Conservation (phyloP, 208 protist species). For the Crithidia fasciculata region DNA sequence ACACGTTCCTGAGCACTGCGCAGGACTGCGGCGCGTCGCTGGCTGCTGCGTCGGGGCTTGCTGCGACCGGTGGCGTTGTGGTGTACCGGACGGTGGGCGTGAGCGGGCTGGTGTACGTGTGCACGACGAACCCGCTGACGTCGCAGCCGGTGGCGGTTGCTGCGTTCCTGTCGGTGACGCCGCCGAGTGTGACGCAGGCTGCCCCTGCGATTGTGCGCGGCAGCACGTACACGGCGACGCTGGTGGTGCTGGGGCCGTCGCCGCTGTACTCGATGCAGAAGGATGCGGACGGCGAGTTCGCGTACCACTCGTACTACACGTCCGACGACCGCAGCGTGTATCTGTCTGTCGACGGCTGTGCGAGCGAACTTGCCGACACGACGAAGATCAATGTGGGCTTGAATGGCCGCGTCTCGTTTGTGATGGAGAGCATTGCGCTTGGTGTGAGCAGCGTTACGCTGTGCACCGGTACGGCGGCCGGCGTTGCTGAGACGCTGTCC, state of each 20-base stretch:
- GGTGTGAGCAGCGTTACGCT: slow-evolving; percentile 36
- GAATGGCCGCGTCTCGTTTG: slow-evolving; percentile 28
- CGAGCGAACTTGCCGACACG: slow-evolving; percentile 26
- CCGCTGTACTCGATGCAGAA: slow-evolving; percentile 64
- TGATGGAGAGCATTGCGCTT: slow-evolving; percentile 24
- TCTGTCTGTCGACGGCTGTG: slow-evolving; percentile 49
- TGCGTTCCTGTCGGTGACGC: slow-evolving; percentile 55
- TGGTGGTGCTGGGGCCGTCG: slow-evolving; percentile 31
- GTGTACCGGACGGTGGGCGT: slow-evolving; percentile 25
- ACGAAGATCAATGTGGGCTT: slow-evolving; percentile 18
- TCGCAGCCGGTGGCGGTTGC: slow-evolving; percentile 30
- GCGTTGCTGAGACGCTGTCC: slow-evolving; percentile 7
- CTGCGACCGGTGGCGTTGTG: background rate
- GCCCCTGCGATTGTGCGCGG: slow-evolving; percentile 50
- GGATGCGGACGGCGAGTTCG: slow-evolving; percentile 42
- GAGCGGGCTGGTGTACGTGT: slow-evolving; percentile 55
- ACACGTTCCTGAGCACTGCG: slow-evolving; percentile 54
- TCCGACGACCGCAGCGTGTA: slow-evolving; percentile 43
- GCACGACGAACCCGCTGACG: slow-evolving; percentile 37
- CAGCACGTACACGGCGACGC: slow-evolving; percentile 45
- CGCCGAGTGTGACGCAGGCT: slow-evolving; percentile 37
- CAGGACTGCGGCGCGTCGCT: slow-evolving; percentile 33
- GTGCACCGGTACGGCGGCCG: slow-evolving; percentile 52
- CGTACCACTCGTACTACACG: slow-evolving; percentile 43
- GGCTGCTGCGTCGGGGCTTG: slow-evolving; percentile 22